Evolutionary conservation across 306 rosid genomes (phyloP).

Genomic region (Prunus mume): DNA sequence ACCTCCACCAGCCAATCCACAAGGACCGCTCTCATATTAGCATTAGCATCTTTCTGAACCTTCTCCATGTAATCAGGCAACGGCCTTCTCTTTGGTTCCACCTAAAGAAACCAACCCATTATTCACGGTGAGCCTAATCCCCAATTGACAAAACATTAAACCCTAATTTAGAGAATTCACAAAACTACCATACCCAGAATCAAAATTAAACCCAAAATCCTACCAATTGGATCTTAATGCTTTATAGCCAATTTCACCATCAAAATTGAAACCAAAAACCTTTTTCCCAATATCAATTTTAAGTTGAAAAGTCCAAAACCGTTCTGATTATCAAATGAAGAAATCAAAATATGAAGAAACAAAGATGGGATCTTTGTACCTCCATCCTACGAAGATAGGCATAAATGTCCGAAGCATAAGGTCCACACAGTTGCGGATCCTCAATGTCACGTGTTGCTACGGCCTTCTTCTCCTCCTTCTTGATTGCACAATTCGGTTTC

Average conservation of each 20-base stretch:
- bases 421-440: conserved; percentile 58
- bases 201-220: not conserved
- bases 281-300: not conserved
- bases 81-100: conserved; percentile 60
- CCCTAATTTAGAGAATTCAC: not conserved
- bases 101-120: conserved; percentile 31
- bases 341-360: not conserved
- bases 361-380: conserved; percentile 36
- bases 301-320: not conserved
- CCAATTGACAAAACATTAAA: not conserved
- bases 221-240: not conserved
- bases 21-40: conserved; percentile 70
- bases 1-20: conserved; percentile 97
- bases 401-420: conserved; percentile 67
- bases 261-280: not conserved
- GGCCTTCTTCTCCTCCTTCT: conserved; percentile 4
- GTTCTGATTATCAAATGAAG: not conserved
- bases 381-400: conserved; percentile 65
- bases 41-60: conserved; percentile 63
- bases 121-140: not conserved
- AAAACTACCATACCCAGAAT: not conserved
- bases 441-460: conserved; percentile 2
- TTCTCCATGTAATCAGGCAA: conserved; percentile 58
- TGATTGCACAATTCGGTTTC: conserved; percentile 21
- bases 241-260: not conserved